Evolutionary conservation across 495 filamentous ascomycete species (phyloP), one percentile per base, ranked within the genome.

Genomic region (Tuber melanosporum): DNA sequence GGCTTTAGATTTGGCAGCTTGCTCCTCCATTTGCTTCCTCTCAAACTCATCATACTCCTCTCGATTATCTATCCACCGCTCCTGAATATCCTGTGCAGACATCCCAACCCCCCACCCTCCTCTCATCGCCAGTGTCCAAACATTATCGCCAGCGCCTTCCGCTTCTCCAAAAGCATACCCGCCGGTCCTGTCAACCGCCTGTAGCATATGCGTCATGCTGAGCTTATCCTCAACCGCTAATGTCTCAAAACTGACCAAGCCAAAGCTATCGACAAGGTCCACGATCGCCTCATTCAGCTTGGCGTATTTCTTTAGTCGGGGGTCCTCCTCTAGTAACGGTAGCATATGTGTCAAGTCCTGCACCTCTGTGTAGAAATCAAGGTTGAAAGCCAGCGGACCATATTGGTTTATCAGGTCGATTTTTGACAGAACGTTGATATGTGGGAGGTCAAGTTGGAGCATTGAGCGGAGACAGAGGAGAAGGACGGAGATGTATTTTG

Each of bases 361-460:
- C n/a, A 98, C 94, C 83, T 99, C 95, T 73, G 95, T 97, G 85
- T 98, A 99, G 84, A 90, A 99, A 79, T 97, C 94, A 49, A 99
- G 89, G 80, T 95, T 94, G 87, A 99, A 98, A 0, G 94, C 92
- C 0, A 98, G 89, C 14, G 91, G 89, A 66, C 91, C 88, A 82
- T 97, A 97, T 79, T 89, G 88, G 17, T 88, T 86, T 45, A 98
- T 86, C 78, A 95, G 96, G 85, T 99, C 95, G 84, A 99, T 97
- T 85, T 99, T 99, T 32, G 94, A 97, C 41, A 99, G 88, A 75
- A 98, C 92, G 84, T 99, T 98, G 74, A 99, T 87, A 82, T 97
- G 93, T 20, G 95, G 93, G 45, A 98, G 90, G 82, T 97, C 95
- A 87, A 99, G 93, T 86, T 98, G 95, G 45, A 99, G 90, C 95